phyloP scores from a whole-genome alignment of 2,329 filamentous ascomycete species.

The Colletotrichum acutatum region DNA sequence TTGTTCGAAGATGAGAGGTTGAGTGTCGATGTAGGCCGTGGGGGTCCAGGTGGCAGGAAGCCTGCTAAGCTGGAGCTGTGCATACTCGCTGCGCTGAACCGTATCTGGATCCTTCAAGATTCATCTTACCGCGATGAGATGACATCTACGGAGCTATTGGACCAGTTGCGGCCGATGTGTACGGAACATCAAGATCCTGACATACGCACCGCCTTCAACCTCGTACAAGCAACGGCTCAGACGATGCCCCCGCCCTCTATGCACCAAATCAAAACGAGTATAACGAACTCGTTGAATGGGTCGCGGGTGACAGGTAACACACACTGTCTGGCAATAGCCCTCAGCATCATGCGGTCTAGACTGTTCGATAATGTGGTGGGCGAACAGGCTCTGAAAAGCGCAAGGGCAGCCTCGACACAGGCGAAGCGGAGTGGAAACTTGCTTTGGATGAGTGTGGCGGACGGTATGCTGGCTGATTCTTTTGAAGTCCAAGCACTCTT shows the following conservation, averaged over 20 bases:
- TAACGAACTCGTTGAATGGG: slow-evolving; percentile 77
- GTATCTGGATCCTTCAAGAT: slow-evolving; percentile 78
- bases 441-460: slow-evolving; percentile 83
- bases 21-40: slow-evolving; percentile 56
- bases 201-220: slow-evolving; percentile 80
- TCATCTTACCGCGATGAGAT: slow-evolving; percentile 66
- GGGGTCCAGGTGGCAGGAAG: slow-evolving; percentile 50
- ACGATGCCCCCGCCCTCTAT: slow-evolving; percentile 73
- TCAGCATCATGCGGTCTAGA: slow-evolving; percentile 85
- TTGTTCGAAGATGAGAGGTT: slow-evolving; percentile 74
- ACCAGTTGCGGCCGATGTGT: slow-evolving; percentile 75
- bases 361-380: slow-evolving; percentile 88
- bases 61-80: slow-evolving; percentile 71
- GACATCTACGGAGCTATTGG: slow-evolving; percentile 69
- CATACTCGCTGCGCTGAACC: slow-evolving; percentile 75
- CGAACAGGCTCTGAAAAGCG: slow-evolving; percentile 82
- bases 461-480: slow-evolving; percentile 81
- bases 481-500: slow-evolving; percentile 77
- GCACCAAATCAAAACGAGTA: slow-evolving; percentile 80
- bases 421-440: slow-evolving; percentile 76
- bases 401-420: slow-evolving; percentile 74
- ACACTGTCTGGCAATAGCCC: slow-evolving; percentile 83
- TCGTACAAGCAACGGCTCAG: slow-evolving; percentile 76
- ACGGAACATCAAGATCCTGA: slow-evolving; percentile 76
- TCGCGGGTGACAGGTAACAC: slow-evolving; percentile 78